Evolutionary conservation across 140 eudicot genomes (phyloP).

Genomic region (Flaveria floridana): DNA sequence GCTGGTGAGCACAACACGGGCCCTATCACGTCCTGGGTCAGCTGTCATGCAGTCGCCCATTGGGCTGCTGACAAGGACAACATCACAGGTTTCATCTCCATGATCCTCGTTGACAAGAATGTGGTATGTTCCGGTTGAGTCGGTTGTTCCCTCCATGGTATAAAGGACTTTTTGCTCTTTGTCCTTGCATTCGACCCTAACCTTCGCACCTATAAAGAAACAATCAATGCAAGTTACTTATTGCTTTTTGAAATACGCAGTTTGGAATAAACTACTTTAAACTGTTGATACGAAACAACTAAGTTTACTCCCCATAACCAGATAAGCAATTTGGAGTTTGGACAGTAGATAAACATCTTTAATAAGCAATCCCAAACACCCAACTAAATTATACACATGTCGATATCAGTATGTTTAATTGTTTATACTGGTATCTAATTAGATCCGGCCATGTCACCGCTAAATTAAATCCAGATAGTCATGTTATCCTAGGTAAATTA

Average conservation of each 20-base stretch:
- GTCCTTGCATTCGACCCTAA: constrained; percentile 53
- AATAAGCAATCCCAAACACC: background rate
- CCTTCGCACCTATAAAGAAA: constrained; percentile 51
- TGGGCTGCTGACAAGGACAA: constrained; percentile 58
- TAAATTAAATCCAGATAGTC: too few species aligned
- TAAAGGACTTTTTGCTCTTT: constrained; percentile 41
- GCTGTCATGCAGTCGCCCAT: constrained; percentile 37
- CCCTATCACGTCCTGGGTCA: constrained; percentile 67
- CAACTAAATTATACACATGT: too few species aligned
- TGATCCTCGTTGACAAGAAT: constrained; percentile 53
- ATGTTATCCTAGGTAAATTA: too few species aligned
- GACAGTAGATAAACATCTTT: background rate
- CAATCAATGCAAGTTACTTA: background rate
- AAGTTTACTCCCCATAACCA: background rate
- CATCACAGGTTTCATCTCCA: constrained; percentile 46
- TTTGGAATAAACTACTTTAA: background rate
- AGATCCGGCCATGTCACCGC: too few species aligned
- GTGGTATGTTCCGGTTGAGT: constrained; percentile 48
- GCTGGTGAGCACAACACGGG: constrained; percentile 68
- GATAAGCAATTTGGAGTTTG: background rate
- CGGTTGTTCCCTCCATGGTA: constrained; percentile 44
- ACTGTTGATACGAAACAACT: background rate
- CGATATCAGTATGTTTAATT: too few species aligned
- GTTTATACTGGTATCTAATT: too few species aligned
- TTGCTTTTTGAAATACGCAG: background rate